Evolutionary conservation across 805 yeast species (phyloP).

Genomic region (Metschnikowia continentalis): DNA sequence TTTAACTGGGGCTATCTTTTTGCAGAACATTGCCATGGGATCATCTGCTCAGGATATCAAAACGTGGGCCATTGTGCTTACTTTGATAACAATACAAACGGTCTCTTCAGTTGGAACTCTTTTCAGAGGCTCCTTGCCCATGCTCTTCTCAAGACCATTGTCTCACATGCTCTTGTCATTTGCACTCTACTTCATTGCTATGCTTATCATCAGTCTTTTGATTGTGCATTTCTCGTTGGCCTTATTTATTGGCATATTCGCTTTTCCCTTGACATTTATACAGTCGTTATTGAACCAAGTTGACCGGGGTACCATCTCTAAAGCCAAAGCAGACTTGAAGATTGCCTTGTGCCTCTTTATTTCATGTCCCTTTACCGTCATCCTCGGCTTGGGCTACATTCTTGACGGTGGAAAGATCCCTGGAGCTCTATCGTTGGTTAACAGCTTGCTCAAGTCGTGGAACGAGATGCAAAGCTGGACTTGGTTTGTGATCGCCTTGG

Average conservation of each 20-base stretch:
- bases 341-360: conserved; percentile 34
- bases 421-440: conserved; percentile 40
- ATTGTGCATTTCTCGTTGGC: conserved; percentile 86
- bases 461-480: conserved; percentile 75
- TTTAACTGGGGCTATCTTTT: conserved; percentile 20
- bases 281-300: conserved; percentile 28
- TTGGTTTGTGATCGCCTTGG: conserved; percentile 66
- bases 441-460: conserved; percentile 61
- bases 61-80: neutral
- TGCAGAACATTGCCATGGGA: conserved; percentile 23
- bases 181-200: conserved; percentile 53
- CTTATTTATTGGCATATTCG: conserved; percentile 60
- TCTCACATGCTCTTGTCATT: conserved; percentile 40
- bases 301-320: conserved; percentile 2
- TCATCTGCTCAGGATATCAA: neutral
- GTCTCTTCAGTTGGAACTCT: conserved; percentile 2
- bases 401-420: conserved; percentile 23
- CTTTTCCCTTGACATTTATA: conserved; percentile 71
- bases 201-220: conserved; percentile 66
- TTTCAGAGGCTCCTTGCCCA: neutral
- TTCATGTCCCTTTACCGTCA: conserved; percentile 50
- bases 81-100: conserved; percentile 4
- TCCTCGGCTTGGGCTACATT: conserved; percentile 25
- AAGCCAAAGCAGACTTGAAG: conserved; percentile 17
- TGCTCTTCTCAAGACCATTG: conserved; percentile 18